Evolutionary conservation across 306 rosid genomes (phyloP), one percentile per base, ranked within the genome.

Genomic region (Carpinus viminea): DNA sequence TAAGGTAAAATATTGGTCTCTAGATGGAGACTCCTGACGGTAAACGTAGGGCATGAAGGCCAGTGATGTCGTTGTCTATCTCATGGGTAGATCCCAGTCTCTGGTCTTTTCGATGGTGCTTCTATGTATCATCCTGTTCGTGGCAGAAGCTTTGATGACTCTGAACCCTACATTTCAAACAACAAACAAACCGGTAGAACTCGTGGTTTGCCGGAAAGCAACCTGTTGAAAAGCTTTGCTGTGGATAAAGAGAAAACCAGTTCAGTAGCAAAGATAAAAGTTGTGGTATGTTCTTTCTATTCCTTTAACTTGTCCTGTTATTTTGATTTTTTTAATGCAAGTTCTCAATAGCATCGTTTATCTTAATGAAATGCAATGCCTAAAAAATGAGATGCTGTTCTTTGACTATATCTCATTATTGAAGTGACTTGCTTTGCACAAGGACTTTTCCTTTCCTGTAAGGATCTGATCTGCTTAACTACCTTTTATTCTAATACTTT

Each of bases 181-280:
- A 84, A 75, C 77, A 95, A 84, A 77, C 98, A 89, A 77, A 71
- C 88, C 38, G 88, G 90, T 65, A 85, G 89, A 85, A 84, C 86
- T 74, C 94, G 90, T 26, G 91, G 80, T 68, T 56, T 83, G 86
- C 83, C 96, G 24, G 99, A 96, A 34, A 93, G 82, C 88, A 88
- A 68, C 62, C 82, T 90, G 64, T 75, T 87, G 77, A 96, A 90
- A 86, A 89, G 82, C 75, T 81, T 93, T 75, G 89, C 98, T 61
- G 83, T 85, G 18, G 98, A 96, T 79, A 96, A 96, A 85, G 99
- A 96, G 88, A 96, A 86, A 81, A 76, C 96, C 12, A 90, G 89
- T 83, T 84, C 96, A 73, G 98, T 96, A 3, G 99, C 99, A 66
- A 96, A 96, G 90, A 96, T 96, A 73, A 96, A 93, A 96, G 99